Percentiles rank a stretch among this genome's conserved stretches.
phyloP scores from a whole-genome alignment of 2,329 filamentous ascomycete species.

The Aspergillus glaucus region DNA sequence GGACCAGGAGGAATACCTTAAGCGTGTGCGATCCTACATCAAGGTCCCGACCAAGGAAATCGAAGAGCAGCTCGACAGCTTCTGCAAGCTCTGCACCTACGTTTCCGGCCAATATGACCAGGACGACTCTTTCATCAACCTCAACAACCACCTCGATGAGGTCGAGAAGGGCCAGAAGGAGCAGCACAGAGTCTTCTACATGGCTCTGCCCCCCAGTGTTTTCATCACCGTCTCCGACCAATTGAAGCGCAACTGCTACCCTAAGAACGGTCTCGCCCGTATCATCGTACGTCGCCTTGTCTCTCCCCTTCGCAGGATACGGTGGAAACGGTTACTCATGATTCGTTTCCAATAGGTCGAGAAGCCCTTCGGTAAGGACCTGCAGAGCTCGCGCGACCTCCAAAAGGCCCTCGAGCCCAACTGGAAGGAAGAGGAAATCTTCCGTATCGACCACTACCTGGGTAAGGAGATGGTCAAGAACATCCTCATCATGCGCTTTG shows the following conservation, averaged over 20 bases:
- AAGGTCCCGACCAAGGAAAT: constrained; percentile 97
- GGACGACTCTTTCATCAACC: constrained; percentile 83
- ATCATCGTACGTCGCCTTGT: constrained; percentile 66
- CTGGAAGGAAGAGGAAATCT: constrained; percentile 98
- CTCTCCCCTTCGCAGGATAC: not conserved
- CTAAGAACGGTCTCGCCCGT: constrained; percentile 78
- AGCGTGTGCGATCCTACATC: constrained; percentile 94
- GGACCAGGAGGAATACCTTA: constrained; percentile 93
- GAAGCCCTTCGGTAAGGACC: constrained; percentile 98
- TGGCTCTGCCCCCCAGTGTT: constrained; percentile 94
- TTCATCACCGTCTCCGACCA: constrained; percentile 98
- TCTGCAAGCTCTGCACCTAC: constrained; percentile 83
- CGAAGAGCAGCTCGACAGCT: constrained; percentile 89
- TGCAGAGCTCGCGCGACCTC: constrained; percentile 86
- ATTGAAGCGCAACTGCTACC: constrained; percentile 95
- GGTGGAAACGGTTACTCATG: not conserved
- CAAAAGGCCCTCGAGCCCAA: constrained; percentile 93
- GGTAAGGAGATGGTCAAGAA: constrained; percentile 99
- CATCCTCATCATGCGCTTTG: constrained; percentile 93
- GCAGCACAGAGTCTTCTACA: constrained; percentile 95
- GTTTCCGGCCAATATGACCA: constrained; percentile 96
- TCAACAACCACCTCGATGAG: constrained; percentile 78
- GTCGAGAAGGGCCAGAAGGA: constrained; percentile 77
- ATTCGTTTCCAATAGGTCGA: constrained; percentile 60
- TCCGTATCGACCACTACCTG: constrained; percentile 98